phyloP scores from a whole-genome alignment of 495 filamentous ascomycete genomes.

The Usnea hakonensis region DNA sequence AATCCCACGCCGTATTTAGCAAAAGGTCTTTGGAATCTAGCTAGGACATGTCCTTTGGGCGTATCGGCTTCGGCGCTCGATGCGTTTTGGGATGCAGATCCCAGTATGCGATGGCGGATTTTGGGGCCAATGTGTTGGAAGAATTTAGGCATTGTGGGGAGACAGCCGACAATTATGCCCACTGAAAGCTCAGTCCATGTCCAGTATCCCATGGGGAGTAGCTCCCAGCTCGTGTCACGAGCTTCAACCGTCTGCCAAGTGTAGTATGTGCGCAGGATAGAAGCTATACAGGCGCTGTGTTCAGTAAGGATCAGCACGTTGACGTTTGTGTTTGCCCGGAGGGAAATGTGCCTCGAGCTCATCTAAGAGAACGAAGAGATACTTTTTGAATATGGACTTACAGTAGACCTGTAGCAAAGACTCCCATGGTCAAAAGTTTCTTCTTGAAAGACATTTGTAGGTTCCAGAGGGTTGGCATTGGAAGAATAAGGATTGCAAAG shows the following conservation, averaged over 20 bases:
- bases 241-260: background rate
- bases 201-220: background rate
- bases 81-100: background rate
- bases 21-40: background rate
- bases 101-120: background rate
- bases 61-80: background rate
- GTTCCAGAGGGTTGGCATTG: conserved; percentile 1
- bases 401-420: conserved; percentile 10
- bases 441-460: background rate
- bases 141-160: conserved; percentile 4
- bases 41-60: background rate
- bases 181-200: background rate
- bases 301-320: background rate
- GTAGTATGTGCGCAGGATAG: conserved; percentile 8
- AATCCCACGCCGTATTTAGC: background rate
- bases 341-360: background rate
- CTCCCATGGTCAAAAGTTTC: background rate
- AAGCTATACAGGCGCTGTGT: conserved; percentile 8
- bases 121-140: conserved; percentile 8
- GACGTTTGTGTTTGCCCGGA: background rate
- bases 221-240: background rate
- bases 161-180: conserved; percentile 8
- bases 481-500: conserved; percentile 3
- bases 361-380: background rate
- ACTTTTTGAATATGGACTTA: background rate